phyloP scores from a whole-genome alignment of 2,329 filamentous ascomycete species.

The Hypoxylon sp. region DNA sequence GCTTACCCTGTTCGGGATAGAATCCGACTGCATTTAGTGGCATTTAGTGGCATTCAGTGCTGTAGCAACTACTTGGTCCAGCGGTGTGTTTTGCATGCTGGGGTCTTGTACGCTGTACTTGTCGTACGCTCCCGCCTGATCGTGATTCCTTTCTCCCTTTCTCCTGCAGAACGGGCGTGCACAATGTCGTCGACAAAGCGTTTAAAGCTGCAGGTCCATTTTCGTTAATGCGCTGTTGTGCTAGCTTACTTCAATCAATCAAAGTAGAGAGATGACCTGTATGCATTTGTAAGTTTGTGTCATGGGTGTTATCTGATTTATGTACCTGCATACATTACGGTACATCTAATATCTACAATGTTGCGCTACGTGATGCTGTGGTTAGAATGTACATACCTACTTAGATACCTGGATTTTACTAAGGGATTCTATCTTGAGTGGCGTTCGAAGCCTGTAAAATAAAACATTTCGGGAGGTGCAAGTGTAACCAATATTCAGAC shows the following conservation, averaged over 20 bases:
- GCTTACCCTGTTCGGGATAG: constrained; percentile 23
- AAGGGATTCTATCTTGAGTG: no score
- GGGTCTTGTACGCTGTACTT: constrained; percentile 11
- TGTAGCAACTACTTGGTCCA: neutral
- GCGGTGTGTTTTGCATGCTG: constrained; percentile 8
- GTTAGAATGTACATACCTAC: neutral
- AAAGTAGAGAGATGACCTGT: constrained; percentile 16
- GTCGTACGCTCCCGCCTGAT: constrained; percentile 3
- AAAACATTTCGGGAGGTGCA: no score
- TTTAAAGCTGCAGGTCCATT: constrained; percentile 23
- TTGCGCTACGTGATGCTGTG: no score
- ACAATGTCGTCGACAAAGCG: constrained; percentile 21
- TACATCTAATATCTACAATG: constrained; percentile 2
- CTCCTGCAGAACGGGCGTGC: constrained; percentile 31
- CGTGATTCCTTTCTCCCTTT: constrained; percentile 28
- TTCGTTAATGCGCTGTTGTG: constrained; percentile 31
- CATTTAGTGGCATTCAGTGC: no score
- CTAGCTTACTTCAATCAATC: constrained; percentile 25
- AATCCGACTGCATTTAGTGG: constrained; percentile 21
- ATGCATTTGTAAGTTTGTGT: constrained; percentile 20
- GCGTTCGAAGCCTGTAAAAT: no score
- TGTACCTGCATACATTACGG: constrained; percentile 32
- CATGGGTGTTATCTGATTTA: constrained; percentile 12
- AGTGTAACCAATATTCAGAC: no score
- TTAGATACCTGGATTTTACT: neutral